Conservation (phyloP, 495 filamentous ascomycete species). For the Cercophora sp. region DNA sequence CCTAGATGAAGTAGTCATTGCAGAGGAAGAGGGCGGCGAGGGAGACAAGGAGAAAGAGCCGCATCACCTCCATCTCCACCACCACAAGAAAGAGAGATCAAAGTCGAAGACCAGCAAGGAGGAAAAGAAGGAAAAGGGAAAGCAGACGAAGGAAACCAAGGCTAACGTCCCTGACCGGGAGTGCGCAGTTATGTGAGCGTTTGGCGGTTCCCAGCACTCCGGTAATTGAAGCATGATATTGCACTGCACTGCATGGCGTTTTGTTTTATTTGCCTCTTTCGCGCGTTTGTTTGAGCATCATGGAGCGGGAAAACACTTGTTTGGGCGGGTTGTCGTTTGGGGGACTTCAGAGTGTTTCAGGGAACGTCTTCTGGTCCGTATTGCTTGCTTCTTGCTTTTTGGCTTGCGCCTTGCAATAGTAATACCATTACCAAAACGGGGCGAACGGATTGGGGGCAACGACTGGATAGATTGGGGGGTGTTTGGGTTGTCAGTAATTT, state of each 20-base stretch:
- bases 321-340: too few relatives aligned
- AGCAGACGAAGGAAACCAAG: conserved; percentile 33
- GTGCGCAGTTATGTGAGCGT: conserved; percentile 49
- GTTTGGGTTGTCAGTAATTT: too few relatives aligned
- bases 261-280: too few relatives aligned
- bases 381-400: too few relatives aligned
- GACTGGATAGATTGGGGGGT: too few relatives aligned
- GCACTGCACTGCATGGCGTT: neutral
- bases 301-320: too few relatives aligned
- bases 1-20: conserved; percentile 34
- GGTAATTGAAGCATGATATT: neutral
- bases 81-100: conserved; percentile 42
- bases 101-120: conserved; percentile 44
- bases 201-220: neutral
- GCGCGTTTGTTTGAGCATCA: too few relatives aligned
- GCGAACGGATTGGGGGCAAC: too few relatives aligned
- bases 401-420: too few relatives aligned
- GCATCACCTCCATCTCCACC: conserved; percentile 34
- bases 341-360: too few relatives aligned
- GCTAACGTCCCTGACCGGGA: conserved; percentile 60
- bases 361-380: too few relatives aligned
- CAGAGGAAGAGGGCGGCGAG: conserved; percentile 30
- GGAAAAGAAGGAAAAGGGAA: conserved; percentile 30
- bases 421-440: too few relatives aligned
- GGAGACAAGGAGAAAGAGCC: conserved; percentile 32